Evolutionary conservation across 768 basidiomycete species (phyloP), one percentile per base, ranked within the genome.

Genomic region (Boletus tylopilopsis): DNA sequence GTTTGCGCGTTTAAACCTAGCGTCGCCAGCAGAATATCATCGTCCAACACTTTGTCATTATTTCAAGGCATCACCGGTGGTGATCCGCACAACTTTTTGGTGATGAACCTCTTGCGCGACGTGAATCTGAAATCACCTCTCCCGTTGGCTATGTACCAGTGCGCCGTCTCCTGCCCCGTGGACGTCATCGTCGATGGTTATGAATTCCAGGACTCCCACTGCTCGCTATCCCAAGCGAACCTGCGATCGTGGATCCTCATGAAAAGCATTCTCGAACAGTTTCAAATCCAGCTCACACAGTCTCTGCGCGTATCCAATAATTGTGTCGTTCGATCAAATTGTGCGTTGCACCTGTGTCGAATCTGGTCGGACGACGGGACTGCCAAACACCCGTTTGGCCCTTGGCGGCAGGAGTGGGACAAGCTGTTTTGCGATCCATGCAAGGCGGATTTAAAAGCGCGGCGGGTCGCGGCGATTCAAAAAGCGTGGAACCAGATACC

Each of bases 381-480:
- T 5, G 21, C 39, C 3, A 13, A 5, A 13, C 45, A 49, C 3
- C 54, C 58, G 0, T 40, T 59, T 18, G 47, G 45, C 18, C 32
- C 42, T 21, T 60, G 58, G 58, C 45, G 47, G 29, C 23, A n/a
- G 0, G 50, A 60, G 36, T 59, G 58, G 58, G 45, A 56, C 40
- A 40, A 45, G 5, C 12, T 34, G 23, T 56, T 60, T 42, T 60
- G 58, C 41, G 30, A 32, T 1, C 36, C 53, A 15, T 55, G 54
- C 5, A 55, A 38, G 33, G 9, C 37, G 15, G 25, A 37, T 30
- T 10, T 56, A 34, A 43, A 25, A 5, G 25, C 12, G 19, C 42
- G 36, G 45, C 50, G 48, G n/a, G 36, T 40, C 15, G 15, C 6
- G 2, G 42, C 36, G 16, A 49, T 53, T 2, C 54, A 55, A 27